Evolutionary conservation across 768 basidiomycete species (phyloP).

Genomic region (Russula sp.): DNA sequence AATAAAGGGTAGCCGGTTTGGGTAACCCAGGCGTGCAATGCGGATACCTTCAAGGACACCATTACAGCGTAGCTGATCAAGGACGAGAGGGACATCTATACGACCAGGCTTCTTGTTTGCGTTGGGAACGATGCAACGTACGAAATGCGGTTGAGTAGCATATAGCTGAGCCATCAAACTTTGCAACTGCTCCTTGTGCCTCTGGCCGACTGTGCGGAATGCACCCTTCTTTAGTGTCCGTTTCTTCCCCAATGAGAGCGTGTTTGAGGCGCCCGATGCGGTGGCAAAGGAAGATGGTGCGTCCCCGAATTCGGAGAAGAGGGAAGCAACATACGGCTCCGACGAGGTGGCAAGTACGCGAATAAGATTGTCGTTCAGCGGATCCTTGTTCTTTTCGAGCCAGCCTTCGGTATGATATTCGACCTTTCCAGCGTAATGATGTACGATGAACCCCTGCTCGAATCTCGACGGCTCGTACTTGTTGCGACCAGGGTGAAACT

Average conservation of each 20-base stretch:
- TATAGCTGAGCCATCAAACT: conserved; percentile 88
- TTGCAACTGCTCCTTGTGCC: conserved; percentile 92
- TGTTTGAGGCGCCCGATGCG: conserved; percentile 40
- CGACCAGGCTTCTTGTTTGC: conserved; percentile 83
- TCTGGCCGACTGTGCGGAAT: conserved; percentile 91
- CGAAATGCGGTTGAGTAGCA: conserved; percentile 95
- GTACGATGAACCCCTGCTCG: conserved; percentile 89
- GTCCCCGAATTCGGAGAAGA: conserved; percentile 81
- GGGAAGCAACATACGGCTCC: conserved; percentile 71
- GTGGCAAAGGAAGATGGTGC: conserved; percentile 29
- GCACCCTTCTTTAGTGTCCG: conserved; percentile 88
- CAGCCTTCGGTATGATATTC: conserved; percentile 95
- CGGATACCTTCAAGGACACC: conserved; percentile 99
- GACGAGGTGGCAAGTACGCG: conserved; percentile 79
- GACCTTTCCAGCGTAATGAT: conserved; percentile 95
- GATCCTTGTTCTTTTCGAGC: conserved; percentile 99
- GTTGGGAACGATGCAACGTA: conserved; percentile 97
- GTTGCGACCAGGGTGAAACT: conserved; percentile 62
- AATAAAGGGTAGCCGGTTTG: conserved; percentile 92
- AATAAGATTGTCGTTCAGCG: conserved; percentile 92
- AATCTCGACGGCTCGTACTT: conserved; percentile 88
- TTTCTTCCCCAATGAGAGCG: conserved; percentile 50
- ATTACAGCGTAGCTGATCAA: conserved; percentile 96
- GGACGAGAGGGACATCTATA: conserved; percentile 88
- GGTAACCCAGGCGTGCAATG: conserved; percentile 95